Evolutionary conservation across 805 yeast genomes (phyloP).

Genomic region (Wickerhamomyces mucosus): DNA sequence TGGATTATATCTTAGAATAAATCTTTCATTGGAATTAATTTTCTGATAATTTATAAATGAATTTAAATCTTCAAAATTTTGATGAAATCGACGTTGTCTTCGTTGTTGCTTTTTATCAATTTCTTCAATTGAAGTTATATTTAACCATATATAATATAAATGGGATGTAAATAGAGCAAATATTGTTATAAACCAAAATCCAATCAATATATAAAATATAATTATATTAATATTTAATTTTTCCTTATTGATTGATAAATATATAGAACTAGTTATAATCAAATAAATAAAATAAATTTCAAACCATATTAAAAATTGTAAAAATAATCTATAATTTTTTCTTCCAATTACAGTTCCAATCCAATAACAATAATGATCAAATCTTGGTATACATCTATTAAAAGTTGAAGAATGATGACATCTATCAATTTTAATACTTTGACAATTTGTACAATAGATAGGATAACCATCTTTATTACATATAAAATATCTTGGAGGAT

Average conservation of each 20-base stretch:
- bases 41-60: slow-evolving; percentile 21
- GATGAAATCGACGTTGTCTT: no score
- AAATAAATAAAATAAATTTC: slow-evolving; percentile 28
- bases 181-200: slow-evolving; percentile 37
- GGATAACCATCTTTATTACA: slow-evolving; percentile 75
- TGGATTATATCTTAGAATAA: slow-evolving; percentile 26
- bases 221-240: slow-evolving; percentile 39
- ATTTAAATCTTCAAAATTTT: slow-evolving; percentile 11
- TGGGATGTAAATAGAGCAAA: slow-evolving; percentile 34
- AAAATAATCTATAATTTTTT: slow-evolving; percentile 50
- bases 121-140: slow-evolving; percentile 55
- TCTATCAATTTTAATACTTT: slow-evolving; percentile 55
- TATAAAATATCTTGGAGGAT: slow-evolving; percentile 49
- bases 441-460: slow-evolving; percentile 61
- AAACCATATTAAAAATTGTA: slow-evolving; percentile 37
- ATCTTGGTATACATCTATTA: slow-evolving; percentile 53
- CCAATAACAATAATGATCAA: slow-evolving; percentile 84
- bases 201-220: slow-evolving; percentile 34
- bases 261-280: slow-evolving; percentile 29
- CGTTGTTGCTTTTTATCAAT: slow-evolving; percentile 28
- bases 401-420: slow-evolving; percentile 57
- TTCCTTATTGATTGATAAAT: slow-evolving; percentile 19
- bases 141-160: slow-evolving; percentile 32
- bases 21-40: slow-evolving; percentile 30
- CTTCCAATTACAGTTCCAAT: slow-evolving; percentile 66